phyloP scores from a whole-genome alignment of 2,329 filamentous ascomycete species.

The Sordariomycetes sp. region DNA sequence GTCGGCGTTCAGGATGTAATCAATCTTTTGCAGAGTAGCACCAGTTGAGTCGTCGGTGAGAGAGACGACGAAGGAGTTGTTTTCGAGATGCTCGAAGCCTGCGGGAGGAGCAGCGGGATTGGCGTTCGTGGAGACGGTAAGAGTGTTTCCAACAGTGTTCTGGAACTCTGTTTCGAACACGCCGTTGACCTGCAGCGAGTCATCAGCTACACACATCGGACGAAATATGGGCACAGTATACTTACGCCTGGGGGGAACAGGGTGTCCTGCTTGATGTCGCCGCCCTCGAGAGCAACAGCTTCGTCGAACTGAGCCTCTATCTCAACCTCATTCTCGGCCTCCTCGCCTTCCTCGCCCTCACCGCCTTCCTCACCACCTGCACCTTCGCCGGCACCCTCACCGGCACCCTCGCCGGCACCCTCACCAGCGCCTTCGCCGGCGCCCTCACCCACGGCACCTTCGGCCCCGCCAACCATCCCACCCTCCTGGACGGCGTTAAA shows the following conservation, averaged over 20 bases:
- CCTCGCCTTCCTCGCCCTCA: conserved; percentile 5
- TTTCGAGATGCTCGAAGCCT: conserved; percentile 27
- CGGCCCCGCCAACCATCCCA: no score
- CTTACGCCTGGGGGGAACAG: conserved; percentile 22
- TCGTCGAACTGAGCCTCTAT: conserved; percentile 17
- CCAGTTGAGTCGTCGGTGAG: conserved; percentile 19
- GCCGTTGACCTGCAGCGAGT: conserved; percentile 14
- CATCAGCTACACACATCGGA: not conserved
- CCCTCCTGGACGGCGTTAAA: no score
- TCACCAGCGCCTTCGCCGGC: not conserved
- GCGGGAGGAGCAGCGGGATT: conserved; percentile 20
- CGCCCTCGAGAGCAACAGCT: conserved; percentile 17
- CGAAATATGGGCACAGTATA: not conserved
- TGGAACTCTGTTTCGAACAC: conserved; percentile 29
- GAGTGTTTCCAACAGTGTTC: conserved; percentile 18
- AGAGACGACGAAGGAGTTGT: conserved; percentile 22
- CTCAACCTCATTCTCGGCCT: conserved; percentile 17
- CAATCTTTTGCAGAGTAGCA: conserved; percentile 27
- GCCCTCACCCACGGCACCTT: not conserved
- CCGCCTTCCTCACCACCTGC: not conserved
- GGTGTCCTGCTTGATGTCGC: conserved; percentile 21
- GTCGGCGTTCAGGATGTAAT: conserved; percentile 25
- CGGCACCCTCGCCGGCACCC: not conserved
- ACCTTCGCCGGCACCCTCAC: not conserved
- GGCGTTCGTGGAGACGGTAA: conserved; percentile 26